Base-by-base conservation (phyloP, 176 grass and related monocot species). In the Rhynchospora pubera region DNA sequence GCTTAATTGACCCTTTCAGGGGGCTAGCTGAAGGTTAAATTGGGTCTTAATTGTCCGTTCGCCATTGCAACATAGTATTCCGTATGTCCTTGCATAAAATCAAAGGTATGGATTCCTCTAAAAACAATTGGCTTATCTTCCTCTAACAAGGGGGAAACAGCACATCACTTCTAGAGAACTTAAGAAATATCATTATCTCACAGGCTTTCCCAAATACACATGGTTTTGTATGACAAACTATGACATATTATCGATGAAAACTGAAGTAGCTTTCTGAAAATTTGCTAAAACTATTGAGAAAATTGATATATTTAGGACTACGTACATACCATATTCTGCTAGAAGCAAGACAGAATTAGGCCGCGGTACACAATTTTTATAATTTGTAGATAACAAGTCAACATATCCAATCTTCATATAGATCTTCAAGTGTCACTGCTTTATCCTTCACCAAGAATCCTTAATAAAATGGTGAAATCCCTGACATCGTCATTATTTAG, bases 271-370 rank as follows among this genome's bases (percentile, higher is more conserved):
- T 18, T 19, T 43, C 15, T 67, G 21, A 53, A 76, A 51, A 30
- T 55, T 55, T 7, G 3, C 0, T 55, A 30, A 23, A 61, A 76
- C 47, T 76, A 55, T 53, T 11, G 53, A 76, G 47, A 48, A 53
- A 76, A 76, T 55, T 53, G 8, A 44, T 9, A 28, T 47, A 24
- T 67, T 52, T 53, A 16, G 16, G 22, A 28, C 22, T 12, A 18
- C 9, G 23, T 53, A 18, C 61, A 28, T 86, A 94, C 92, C 90
- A 94, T 92, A 71, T 77, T 90, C 75, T 70, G 74, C 44, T 77
- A 45, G 79, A 75, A 24, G 6, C 10, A 46, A 52, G 7, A 19
- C 0, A 28, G 79, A 77, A 91, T 1, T 74, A 80, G 52, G 52
- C 16, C 28, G 34, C 65, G 34, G 14, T 14, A 15, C 83, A 71